Percentiles rank a stretch among this genome's conserved stretches.
These are phyloP conservation scores for Alloteropsis semialata DNA, from an alignment of 176 grass and related monocot species.

Conservation along the genomic window DNA sequence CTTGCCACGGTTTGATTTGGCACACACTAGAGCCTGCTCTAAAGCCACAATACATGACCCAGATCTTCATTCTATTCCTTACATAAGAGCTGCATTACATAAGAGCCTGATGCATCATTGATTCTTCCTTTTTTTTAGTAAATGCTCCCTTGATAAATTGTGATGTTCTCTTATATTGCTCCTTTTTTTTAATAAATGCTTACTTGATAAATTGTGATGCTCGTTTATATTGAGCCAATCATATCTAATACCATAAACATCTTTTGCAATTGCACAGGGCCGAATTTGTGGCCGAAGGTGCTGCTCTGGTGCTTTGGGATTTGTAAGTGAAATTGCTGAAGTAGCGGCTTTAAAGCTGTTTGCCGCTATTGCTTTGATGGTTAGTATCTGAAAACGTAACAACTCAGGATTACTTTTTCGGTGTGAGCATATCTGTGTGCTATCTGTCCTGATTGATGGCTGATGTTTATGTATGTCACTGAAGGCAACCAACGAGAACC, in stretches of 20 bases:
- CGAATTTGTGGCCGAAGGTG: neutral
- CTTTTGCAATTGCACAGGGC: neutral
- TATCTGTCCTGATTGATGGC: neutral
- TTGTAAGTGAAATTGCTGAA: neutral
- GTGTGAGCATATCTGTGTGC: neutral
- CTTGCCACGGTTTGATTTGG: neutral
- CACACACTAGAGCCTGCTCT: neutral
- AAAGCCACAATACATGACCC: neutral
- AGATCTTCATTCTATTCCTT: neutral
- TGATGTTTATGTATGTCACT: neutral
- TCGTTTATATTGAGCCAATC: neutral
- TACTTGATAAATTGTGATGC: neutral
- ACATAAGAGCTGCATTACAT: neutral
- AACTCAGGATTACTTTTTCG: neutral
- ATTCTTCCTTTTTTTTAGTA: neutral
- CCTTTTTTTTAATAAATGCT: neutral
- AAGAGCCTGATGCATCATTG: neutral
- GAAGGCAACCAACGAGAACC: conserved; percentile 93
- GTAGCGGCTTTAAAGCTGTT: neutral
- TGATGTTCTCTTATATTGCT: neutral
- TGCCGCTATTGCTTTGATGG: conserved; percentile 41
- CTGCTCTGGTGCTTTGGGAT: neutral
- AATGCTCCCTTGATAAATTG: neutral
- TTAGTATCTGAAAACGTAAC: neutral
- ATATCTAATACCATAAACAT: neutral